Base-by-base conservation (phyloP, 2,329 filamentous ascomycete species). In the Lanzia echinophila region DNA sequence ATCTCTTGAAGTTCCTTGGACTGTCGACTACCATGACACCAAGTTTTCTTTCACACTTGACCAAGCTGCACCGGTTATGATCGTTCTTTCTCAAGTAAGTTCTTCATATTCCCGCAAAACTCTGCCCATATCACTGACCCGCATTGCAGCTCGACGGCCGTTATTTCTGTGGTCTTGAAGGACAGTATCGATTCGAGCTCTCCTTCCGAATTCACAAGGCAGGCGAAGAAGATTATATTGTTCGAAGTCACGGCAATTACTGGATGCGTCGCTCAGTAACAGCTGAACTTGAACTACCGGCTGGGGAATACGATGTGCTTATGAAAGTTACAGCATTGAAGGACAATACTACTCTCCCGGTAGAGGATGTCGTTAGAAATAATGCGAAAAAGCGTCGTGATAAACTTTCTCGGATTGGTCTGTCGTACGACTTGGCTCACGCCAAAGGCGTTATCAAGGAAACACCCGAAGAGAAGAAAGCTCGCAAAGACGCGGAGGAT, bases 351-450 rank as follows among this genome's bases (percentile, higher is more conserved):
- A 49, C 65, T 4, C 60, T 72, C 7, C 76, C 77, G 0, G 70
- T 81, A 19, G 62, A 67, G 51, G 56, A 64, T 28, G 78, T 83
- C 0, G 73, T 83, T 2, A 59, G 58, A 17, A 57, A 58, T 31
- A 63, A 63, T 48, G 60, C 58, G 5, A 57, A 62, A 28, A 53
- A 52, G 75, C 79, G 61, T 13, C 60, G 60, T 3, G 78, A 81
- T 47, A 84, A 84, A 67, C 71, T 84, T 3, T 72, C 78, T 1
- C 75, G 79, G 24, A 77, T 83, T n/a, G 81, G 80, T 3, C 73
- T 79, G 31, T 75, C 79, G 0, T 83, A 84, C 54, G 80, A 84
- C 59, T 63, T 83, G 3, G 81, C 81, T 0, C 80, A 84, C 65
- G 77, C 75, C 64, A 83, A 83, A 63, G 80, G 80, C 2, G 71